Percentiles rank a stretch among this genome's conserved stretches.
phyloP scores from a whole-genome alignment of 345 rosid species.

The Eucalyptus cloeziana region DNA sequence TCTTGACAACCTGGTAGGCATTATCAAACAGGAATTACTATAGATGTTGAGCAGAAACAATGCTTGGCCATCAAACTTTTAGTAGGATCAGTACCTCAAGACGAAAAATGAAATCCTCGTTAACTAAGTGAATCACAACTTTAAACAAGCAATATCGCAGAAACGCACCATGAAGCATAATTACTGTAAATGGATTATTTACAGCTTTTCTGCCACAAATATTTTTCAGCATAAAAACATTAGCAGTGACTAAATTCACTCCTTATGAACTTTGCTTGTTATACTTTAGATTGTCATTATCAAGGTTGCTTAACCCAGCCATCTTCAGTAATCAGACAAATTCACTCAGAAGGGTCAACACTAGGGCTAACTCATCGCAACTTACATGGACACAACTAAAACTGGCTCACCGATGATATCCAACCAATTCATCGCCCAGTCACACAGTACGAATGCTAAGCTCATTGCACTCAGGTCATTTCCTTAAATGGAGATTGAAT shows the following conservation, averaged over 20 bases:
- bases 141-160: neutral
- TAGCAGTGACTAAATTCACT: neutral
- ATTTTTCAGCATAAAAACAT: neutral
- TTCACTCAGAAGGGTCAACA: neutral
- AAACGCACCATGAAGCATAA: neutral
- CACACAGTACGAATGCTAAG: neutral
- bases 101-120: neutral
- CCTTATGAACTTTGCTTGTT: neutral
- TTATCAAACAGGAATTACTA: neutral
- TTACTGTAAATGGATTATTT: neutral
- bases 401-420: neutral
- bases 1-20: conserved; percentile 42
- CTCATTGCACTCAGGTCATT: neutral
- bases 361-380: neutral
- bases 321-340: neutral
- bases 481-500: neutral
- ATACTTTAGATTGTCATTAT: neutral
- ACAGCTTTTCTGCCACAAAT: neutral
- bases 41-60: neutral
- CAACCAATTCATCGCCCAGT: neutral
- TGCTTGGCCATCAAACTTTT: neutral
- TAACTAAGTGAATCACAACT: neutral
- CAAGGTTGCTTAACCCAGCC: neutral
- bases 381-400: neutral
- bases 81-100: neutral